These are phyloP conservation scores for Adenanthera pavonina DNA, from an alignment of 306 rosid genomes.

Conservation along the genomic window DNA sequence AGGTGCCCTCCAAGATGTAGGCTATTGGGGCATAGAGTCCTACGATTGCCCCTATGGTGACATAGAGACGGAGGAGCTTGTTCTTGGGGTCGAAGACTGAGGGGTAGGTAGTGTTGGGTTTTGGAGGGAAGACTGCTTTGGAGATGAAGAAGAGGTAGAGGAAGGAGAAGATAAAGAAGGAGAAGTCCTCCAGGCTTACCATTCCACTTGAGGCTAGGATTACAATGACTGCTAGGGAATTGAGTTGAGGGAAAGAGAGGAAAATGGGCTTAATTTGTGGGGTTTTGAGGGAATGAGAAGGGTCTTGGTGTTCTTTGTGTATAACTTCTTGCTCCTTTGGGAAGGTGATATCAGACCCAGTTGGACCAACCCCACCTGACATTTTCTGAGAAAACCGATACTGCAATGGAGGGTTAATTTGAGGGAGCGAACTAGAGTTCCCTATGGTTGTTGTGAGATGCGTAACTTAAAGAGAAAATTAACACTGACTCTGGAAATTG, in stretches of 20 bases:
- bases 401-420: not conserved
- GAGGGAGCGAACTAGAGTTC: not conserved
- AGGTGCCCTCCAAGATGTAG: constrained; percentile 70
- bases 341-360: constrained; percentile 60
- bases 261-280: constrained; percentile 34
- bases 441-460: not conserved
- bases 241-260: constrained; percentile 74
- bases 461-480: too few relatives aligned
- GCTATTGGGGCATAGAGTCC: constrained; percentile 81
- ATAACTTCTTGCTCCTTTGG: constrained; percentile 58
- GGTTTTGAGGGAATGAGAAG: constrained; percentile 24
- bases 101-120: not conserved
- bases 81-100: constrained; percentile 49
- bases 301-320: constrained; percentile 54
- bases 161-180: constrained; percentile 61
- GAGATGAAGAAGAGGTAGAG: constrained; percentile 72
- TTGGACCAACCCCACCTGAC: constrained; percentile 93
- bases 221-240: constrained; percentile 57
- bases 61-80: constrained; percentile 65
- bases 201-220: constrained; percentile 82
- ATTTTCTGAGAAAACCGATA: constrained; percentile 35
- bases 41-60: constrained; percentile 53
- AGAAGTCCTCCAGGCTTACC: constrained; percentile 70
- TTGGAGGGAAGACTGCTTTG: constrained; percentile 68
- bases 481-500: too few relatives aligned